Evolutionary conservation across 2,329 filamentous ascomycete genomes (phyloP), one percentile per base, ranked within the genome.

Genomic region (Xylaria sp.): DNA sequence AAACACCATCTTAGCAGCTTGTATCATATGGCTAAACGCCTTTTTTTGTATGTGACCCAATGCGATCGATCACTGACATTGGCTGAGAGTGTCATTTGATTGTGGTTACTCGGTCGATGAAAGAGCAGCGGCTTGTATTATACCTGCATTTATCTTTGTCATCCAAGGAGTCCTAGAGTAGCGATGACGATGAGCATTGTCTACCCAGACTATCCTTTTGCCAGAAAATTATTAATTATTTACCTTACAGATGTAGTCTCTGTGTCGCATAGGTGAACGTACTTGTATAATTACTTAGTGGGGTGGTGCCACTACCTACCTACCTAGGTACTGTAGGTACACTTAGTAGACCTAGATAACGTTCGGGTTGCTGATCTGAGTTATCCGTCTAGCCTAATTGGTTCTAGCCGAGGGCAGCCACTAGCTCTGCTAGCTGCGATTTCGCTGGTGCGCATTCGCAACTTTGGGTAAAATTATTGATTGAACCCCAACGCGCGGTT

Each of bases 381-480:
- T 44, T 51, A 55, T 53, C 51, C 47, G 50, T 44, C 51, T 29
- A 44, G 55, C 55, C 55, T 69, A 47, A 66, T 71, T 67, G 63
- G 69, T 23, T 60, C 12, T 13, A 59, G 32, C 35, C 29, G 55
- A 50, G 6, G 42, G 40, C 18, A 10, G 57, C 50, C n/a, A 55
- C 18, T 53, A n/a, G 37, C 62, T 48, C 58, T 59, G 60, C 55
- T 48, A 47, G 67, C 60, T 63, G 40, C 67, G 66, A 68, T 68
- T 64, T 67, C 65, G 60, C 57, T 21, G 44, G 69, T 66, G 63
- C 57, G 64, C 60, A 61, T 64, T 62, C 64, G 60, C 65, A 63
- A 54, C 37, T 1, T 58, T 48, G 60, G 61, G 51, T 59, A 68
- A 69, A 70, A 66, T 70, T 72, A 72, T 72, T 60, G 62, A 59